Evolutionary conservation across 768 basidiomycete genomes (phyloP).

Genomic region (Mycena galericulata): DNA sequence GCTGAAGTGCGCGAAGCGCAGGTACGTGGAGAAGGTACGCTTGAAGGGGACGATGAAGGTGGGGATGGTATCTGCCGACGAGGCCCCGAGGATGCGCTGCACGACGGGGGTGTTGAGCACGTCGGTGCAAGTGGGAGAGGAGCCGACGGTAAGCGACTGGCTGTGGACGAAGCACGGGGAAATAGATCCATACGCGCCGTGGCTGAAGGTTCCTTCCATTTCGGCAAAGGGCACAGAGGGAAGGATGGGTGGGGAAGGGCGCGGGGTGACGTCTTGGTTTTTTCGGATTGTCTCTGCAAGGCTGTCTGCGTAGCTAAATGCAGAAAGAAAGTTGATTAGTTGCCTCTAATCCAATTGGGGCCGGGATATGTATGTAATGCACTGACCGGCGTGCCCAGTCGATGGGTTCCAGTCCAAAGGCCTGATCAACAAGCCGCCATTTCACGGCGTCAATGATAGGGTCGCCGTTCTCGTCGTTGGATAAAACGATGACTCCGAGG

Average conservation of each 20-base stretch:
- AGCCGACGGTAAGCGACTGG: neutral
- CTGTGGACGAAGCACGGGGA: constrained; percentile 48
- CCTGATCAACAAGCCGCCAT: constrained; percentile 51
- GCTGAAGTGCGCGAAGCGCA: constrained; percentile 52
- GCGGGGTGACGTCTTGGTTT: constrained; percentile 39
- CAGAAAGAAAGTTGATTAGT: constrained; percentile 5
- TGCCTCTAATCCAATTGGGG: neutral
- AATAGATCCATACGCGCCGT: constrained; percentile 51
- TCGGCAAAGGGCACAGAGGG: constrained; percentile 37
- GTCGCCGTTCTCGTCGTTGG: constrained; percentile 54
- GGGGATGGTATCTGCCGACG: constrained; percentile 29
- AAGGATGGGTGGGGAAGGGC: constrained; percentile 38
- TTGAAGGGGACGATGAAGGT: constrained; percentile 51
- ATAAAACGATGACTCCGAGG: constrained; percentile 53
- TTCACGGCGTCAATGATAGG: constrained; percentile 51
- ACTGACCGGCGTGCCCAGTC: constrained; percentile 54
- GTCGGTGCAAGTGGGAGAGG: constrained; percentile 34
- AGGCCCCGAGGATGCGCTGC: constrained; percentile 42
- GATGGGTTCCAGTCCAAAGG: constrained; percentile 48
- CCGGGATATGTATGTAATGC: neutral
- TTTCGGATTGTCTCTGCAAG: constrained; percentile 38
- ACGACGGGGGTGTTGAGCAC: constrained; percentile 42
- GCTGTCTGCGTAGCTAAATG: constrained; percentile 41
- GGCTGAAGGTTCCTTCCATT: constrained; percentile 45
- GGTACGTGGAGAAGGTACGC: constrained; percentile 50